Percentiles rank a stretch among this genome's conserved stretches.
Conservation (phyloP, 768 basidiomycete species). For the Amanita subjunquillea region DNA sequence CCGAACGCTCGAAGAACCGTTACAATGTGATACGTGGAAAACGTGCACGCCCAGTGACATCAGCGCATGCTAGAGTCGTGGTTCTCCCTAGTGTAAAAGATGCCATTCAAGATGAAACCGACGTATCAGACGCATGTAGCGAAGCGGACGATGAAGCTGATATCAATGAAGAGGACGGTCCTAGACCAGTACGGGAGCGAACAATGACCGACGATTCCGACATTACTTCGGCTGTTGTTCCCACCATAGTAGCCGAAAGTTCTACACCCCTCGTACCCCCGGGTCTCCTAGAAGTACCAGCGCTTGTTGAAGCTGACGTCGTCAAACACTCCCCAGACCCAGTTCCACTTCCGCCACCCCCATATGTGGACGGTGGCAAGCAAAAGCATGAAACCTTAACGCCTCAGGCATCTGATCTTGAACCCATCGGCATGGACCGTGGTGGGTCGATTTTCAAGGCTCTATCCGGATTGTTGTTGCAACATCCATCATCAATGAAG, state of each 20-base stretch:
- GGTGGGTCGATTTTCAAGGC: slow-evolving; percentile 71
- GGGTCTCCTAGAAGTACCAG: slow-evolving; percentile 5
- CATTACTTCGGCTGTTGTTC: slow-evolving; percentile 1
- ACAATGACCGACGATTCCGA: slow-evolving; percentile 17
- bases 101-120: slow-evolving; percentile 78
- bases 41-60: slow-evolving; percentile 83
- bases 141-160: slow-evolving; percentile 49
- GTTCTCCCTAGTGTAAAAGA: slow-evolving; percentile 86
- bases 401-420: slow-evolving; percentile 43
- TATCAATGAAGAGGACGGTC: slow-evolving; percentile 32
- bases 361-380: slow-evolving; percentile 32
- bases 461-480: slow-evolving; percentile 73
- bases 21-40: slow-evolving; percentile 83
- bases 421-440: slow-evolving; percentile 49
- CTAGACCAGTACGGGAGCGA: slow-evolving; percentile 16
- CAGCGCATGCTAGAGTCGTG: slow-evolving; percentile 80
- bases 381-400: slow-evolving; percentile 28
- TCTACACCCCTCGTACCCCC: slow-evolving; percentile 6
- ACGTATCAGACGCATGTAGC: slow-evolving; percentile 55
- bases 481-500: slow-evolving; percentile 33
- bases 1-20: slow-evolving; percentile 62
- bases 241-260: slow-evolving; percentile 17
- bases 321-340: slow-evolving; percentile 14
- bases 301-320: slow-evolving; percentile 9
- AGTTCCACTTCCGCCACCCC: slow-evolving; percentile 47